Percentiles rank a stretch among this genome's conserved stretches.
phyloP scores from a whole-genome alignment of 1,284 basidiomycete genomes.

The Rhizoctonia solani region DNA sequence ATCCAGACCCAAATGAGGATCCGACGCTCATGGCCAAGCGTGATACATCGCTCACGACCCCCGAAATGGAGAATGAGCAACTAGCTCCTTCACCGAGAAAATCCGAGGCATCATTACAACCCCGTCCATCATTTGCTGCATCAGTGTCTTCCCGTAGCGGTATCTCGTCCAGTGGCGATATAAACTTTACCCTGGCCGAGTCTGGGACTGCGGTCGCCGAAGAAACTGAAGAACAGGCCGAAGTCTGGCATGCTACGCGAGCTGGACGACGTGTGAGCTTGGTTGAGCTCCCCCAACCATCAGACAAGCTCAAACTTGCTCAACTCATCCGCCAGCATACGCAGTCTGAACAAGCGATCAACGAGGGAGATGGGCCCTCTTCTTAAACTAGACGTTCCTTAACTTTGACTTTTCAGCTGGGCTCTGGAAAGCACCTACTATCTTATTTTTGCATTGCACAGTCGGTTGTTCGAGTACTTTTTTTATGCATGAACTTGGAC shows the following conservation, averaged over 20 bases:
- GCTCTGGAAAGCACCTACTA: not conserved
- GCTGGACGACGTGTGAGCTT: constrained; percentile 82
- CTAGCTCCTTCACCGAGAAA: constrained; percentile 35
- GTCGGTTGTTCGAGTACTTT: not conserved
- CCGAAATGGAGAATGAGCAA: constrained; percentile 9
- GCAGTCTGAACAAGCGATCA: not conserved
- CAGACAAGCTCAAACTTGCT: constrained; percentile 13
- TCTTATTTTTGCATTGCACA: not conserved
- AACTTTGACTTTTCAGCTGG: too few species aligned
- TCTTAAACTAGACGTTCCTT: not conserved
- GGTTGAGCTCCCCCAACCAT: constrained; percentile 52
- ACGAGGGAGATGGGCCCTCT: not conserved
- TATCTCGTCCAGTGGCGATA: constrained; percentile 41
- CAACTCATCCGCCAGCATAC: constrained; percentile 9
- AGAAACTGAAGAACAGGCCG: constrained; percentile 63
- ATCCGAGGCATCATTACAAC: constrained; percentile 46
- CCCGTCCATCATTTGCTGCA: constrained; percentile 56
- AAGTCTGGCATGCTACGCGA: constrained; percentile 82
- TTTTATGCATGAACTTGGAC: not conserved
- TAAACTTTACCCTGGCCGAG: constrained; percentile 52
- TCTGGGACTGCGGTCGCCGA: not conserved
- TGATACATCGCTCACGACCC: constrained; percentile 24
- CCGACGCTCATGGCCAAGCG: constrained; percentile 22
- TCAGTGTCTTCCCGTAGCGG: constrained; percentile 59
- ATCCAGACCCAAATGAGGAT: constrained; percentile 13